phyloP scores from a whole-genome alignment of 2,329 filamentous ascomycete genomes.

The Zymoseptoria passerinii region DNA sequence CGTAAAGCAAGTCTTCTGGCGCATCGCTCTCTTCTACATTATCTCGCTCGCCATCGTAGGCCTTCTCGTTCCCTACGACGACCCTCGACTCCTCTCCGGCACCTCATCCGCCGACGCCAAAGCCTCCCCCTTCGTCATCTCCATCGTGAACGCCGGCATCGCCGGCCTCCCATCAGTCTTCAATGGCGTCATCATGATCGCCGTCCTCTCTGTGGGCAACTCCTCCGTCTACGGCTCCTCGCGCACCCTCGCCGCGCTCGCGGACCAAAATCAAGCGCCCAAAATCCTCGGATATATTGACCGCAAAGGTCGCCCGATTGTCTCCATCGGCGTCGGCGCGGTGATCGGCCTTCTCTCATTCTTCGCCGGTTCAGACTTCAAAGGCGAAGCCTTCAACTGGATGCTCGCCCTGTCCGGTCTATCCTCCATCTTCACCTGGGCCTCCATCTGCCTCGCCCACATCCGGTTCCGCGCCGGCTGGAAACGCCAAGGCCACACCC shows the following conservation, averaged over 20 bases:
- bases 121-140: slow-evolving; percentile 58
- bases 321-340: slow-evolving; percentile 61
- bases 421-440: slow-evolving; percentile 71
- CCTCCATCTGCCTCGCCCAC: slow-evolving; percentile 78
- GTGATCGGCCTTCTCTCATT: slow-evolving; percentile 66
- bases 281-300: slow-evolving; percentile 55
- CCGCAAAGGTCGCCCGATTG: slow-evolving; percentile 70
- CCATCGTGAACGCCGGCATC: slow-evolving; percentile 54
- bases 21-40: slow-evolving; percentile 30
- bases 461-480: slow-evolving; percentile 84
- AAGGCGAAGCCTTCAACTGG: slow-evolving; percentile 65
- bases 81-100: slow-evolving; percentile 29
- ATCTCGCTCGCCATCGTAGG: slow-evolving; percentile 28
- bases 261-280: slow-evolving; percentile 55
- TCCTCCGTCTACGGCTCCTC: slow-evolving; percentile 54
- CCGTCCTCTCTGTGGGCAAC: slow-evolving; percentile 52
- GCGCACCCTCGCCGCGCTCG: slow-evolving; percentile 79
- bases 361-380: slow-evolving; percentile 57
- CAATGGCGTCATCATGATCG: slow-evolving; percentile 58
- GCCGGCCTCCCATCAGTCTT: slow-evolving; percentile 54
- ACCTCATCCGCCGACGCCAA: slow-evolving; percentile 31
- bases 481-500: slow-evolving; percentile 54
- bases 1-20: slow-evolving; percentile 31
- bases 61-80: slow-evolving; percentile 27
- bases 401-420: slow-evolving; percentile 66